Conservation (phyloP, 345 rosid genomes). For the Arabidopsis arenosa region DNA sequence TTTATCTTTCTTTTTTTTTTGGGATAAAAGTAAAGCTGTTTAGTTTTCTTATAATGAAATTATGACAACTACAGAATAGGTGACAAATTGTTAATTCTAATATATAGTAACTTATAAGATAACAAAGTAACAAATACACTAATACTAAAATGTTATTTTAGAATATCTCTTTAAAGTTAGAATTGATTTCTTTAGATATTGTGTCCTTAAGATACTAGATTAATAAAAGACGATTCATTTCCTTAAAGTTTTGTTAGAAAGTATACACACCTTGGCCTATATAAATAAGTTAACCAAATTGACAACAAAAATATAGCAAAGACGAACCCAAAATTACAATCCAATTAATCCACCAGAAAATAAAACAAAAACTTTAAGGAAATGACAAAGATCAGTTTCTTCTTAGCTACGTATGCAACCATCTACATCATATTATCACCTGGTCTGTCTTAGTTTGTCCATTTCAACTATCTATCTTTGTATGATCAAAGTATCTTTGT, state of each 20-base stretch:
- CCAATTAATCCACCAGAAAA: background rate
- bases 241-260: background rate
- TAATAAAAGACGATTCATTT: background rate
- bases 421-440: constrained; percentile 11
- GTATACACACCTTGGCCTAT: background rate
- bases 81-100: no score
- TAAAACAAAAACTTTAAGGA: background rate
- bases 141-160: no score
- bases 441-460: constrained; percentile 10
- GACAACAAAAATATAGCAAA: background rate
- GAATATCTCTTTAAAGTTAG: no score
- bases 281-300: background rate
- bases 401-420: constrained; percentile 9
- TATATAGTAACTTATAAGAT: no score
- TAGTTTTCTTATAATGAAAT: no score
- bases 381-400: constrained; percentile 21
- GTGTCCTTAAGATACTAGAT: background rate
- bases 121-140: no score
- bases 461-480: background rate
- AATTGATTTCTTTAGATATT: no score
- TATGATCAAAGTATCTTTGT: background rate
- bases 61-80: no score
- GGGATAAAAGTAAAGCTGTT: background rate
- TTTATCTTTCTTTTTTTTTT: background rate
- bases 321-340: background rate